phyloP scores from a whole-genome alignment of 352 stramenopile genomes.

The Globisporangium abappressorium region DNA sequence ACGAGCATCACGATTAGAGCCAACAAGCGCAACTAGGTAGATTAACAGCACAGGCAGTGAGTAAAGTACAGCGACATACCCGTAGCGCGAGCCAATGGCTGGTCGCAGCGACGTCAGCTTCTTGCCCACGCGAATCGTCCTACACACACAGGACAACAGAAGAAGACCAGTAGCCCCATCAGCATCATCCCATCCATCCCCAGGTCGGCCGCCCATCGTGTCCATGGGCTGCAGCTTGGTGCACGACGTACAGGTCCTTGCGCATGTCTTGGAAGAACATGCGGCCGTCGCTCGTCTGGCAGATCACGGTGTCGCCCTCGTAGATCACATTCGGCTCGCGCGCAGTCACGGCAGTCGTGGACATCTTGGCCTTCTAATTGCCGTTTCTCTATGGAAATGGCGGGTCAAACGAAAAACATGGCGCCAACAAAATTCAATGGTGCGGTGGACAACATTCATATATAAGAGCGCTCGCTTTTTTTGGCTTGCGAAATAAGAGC shows the following conservation, averaged over 20 bases:
- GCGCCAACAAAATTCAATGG: neutral
- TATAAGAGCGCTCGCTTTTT: neutral
- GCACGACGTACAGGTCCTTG: conserved; percentile 52
- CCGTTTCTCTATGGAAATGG: neutral
- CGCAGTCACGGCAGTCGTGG: conserved; percentile 1
- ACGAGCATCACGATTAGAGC: neutral
- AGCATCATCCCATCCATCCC: conserved; percentile 4
- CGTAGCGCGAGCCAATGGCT: conserved; percentile 72
- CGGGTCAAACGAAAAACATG: neutral
- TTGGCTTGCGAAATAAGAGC: neutral
- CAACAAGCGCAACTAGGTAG: neutral
- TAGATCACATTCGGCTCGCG: conserved; percentile 76
- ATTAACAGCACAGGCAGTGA: neutral
- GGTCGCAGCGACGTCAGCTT: conserved; percentile 66
- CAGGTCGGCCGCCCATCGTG: neutral
- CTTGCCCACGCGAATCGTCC: conserved; percentile 79
- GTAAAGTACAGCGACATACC: conserved; percentile 27
- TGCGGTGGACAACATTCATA: neutral
- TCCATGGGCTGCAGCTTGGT: neutral
- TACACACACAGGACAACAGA: conserved; percentile 8
- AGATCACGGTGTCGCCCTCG: conserved; percentile 86
- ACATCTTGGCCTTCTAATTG: neutral
- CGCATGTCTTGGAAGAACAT: conserved; percentile 84
- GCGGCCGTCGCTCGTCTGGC: conserved; percentile 78
- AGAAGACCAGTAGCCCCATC: neutral